These are phyloP conservation scores for Chytriomyces confervae DNA, from an alignment of 192 early-diverging fungal genomes.

Conservation along the genomic window DNA sequence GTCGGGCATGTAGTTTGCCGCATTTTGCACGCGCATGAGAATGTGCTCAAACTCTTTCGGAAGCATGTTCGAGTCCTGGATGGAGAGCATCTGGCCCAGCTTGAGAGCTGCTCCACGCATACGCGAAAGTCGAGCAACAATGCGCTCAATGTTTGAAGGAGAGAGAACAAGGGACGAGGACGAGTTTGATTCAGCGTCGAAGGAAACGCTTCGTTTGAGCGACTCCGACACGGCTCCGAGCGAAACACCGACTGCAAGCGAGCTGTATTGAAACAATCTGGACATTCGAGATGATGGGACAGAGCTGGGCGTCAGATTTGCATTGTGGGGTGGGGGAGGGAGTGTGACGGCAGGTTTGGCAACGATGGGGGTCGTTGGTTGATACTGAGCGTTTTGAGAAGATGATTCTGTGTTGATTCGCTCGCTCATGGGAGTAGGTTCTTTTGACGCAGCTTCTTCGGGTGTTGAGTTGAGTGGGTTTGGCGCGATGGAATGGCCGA, in stretches of 20 bases:
- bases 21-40: conserved; percentile 87
- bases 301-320: conserved; percentile 28
- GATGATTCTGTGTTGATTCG: not conserved
- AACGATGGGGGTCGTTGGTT: not conserved
- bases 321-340: not conserved
- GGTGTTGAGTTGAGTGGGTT: not conserved
- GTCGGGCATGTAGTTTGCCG: conserved; percentile 94
- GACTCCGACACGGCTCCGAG: conserved; percentile 74
- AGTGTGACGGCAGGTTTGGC: not conserved
- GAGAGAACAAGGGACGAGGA: conserved; percentile 57
- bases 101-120: conserved; percentile 98
- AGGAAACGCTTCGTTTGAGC: conserved; percentile 62
- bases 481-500: not conserved
- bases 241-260: conserved; percentile 73
- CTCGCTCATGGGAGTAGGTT: not conserved
- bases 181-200: not conserved
- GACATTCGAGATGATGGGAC: conserved; percentile 81
- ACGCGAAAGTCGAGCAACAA: conserved; percentile 81
- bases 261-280: conserved; percentile 84
- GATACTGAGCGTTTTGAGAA: not conserved
- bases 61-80: conserved; percentile 74
- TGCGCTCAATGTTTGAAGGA: conserved; percentile 80
- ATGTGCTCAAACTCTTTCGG: conserved; percentile 82
- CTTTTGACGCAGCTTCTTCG: no score
- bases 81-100: conserved; percentile 96